Percentiles rank a stretch among this genome's conserved stretches.
Conservation (phyloP, 805 yeast species). For the Komagataella pseudopastoris region DNA sequence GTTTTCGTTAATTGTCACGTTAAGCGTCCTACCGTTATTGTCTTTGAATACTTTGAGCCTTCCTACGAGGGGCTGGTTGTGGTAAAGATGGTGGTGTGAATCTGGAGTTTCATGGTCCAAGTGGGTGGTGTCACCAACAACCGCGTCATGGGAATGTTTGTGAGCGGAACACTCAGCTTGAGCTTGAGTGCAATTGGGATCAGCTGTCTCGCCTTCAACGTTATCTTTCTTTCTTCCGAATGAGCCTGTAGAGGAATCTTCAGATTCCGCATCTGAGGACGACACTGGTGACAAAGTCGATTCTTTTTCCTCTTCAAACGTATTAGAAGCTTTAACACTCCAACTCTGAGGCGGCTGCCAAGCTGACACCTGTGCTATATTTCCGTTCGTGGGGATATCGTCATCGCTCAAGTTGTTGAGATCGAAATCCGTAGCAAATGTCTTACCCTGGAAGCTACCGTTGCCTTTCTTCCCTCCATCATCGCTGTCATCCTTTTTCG, state of each 20-base stretch:
- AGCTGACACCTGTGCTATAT: not conserved
- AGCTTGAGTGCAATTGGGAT: not conserved
- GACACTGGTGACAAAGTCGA: not conserved
- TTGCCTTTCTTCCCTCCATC: not conserved
- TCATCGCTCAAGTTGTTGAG: not conserved
- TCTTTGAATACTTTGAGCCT: not conserved
- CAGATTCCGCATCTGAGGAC: not conserved
- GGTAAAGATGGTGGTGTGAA: not conserved
- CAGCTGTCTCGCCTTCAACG: not conserved
- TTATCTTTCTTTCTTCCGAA: not conserved
- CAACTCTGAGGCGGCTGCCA: not conserved
- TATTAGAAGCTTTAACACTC: not conserved
- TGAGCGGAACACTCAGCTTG: not conserved
- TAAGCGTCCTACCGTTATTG: not conserved
- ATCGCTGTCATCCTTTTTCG: not conserved
- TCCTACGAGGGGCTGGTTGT: not conserved
- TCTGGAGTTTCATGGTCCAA: not conserved
- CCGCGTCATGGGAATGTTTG: not conserved
- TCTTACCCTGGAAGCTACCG: not conserved
- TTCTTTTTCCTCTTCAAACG: not conserved
- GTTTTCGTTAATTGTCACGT: not conserved
- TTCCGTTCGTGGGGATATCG: not conserved
- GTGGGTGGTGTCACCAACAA: not conserved
- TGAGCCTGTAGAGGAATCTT: not conserved
- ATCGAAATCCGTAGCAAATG: not conserved